Evolutionary conservation across 495 filamentous ascomycete species (phyloP).

Genomic region (Tuber magnatum): DNA sequence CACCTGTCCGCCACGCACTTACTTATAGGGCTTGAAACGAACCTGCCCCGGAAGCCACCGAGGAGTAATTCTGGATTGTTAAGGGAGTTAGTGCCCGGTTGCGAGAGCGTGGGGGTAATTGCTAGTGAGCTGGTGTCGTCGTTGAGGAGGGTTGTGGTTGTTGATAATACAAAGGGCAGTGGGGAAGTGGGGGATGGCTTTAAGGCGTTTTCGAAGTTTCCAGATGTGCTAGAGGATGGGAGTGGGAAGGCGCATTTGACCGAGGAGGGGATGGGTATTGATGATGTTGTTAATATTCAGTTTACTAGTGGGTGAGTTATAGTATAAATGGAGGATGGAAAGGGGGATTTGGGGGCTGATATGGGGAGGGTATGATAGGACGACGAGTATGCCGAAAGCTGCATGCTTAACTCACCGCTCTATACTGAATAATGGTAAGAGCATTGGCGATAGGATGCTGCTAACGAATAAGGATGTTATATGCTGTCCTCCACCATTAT

Average conservation of each 20-base stretch:
- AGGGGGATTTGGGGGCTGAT: slow-evolving; percentile 5
- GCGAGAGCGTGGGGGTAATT: slow-evolving; percentile 38
- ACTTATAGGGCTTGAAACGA: slow-evolving; percentile 77
- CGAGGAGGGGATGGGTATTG: slow-evolving; percentile 48
- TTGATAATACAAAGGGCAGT: slow-evolving; percentile 70
- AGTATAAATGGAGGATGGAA: neutral
- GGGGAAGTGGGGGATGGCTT: slow-evolving; percentile 48
- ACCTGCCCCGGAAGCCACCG: slow-evolving; percentile 71
- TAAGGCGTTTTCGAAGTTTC: slow-evolving; percentile 52
- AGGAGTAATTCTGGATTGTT: slow-evolving; percentile 69
- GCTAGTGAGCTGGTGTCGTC: slow-evolving; percentile 58
- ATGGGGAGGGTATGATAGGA: slow-evolving; percentile 45
- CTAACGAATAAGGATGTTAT: slow-evolving; percentile 65
- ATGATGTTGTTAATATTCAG: slow-evolving; percentile 88
- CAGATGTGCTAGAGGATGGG: slow-evolving; percentile 50
- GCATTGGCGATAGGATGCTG: slow-evolving; percentile 76
- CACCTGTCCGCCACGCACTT: slow-evolving; percentile 71
- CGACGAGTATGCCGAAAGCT: slow-evolving; percentile 82
- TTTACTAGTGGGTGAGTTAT: slow-evolving; percentile 65
- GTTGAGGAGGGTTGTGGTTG: slow-evolving; percentile 61
- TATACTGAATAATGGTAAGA: slow-evolving; percentile 83
- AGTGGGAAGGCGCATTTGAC: slow-evolving; percentile 10
- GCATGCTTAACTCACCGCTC: slow-evolving; percentile 76
- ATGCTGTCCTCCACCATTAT: slow-evolving; percentile 80
- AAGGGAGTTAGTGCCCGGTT: slow-evolving; percentile 55